These are phyloP conservation scores for Fusarium coicis DNA, from an alignment of 2,329 filamentous ascomycete species.

Conservation along the genomic window DNA sequence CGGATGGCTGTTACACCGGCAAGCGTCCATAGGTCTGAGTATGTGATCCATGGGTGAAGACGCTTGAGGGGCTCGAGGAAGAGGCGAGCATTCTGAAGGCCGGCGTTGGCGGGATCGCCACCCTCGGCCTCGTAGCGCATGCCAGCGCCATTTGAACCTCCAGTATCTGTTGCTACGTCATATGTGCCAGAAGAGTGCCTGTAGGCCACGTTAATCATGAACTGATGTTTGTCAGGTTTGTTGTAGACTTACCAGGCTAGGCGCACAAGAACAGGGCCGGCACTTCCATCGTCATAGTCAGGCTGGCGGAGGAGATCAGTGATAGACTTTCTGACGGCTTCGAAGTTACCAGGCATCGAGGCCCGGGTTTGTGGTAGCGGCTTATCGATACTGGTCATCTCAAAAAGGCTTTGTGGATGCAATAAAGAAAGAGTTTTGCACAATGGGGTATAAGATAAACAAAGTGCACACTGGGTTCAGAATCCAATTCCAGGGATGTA, in stretches of 20 bases:
- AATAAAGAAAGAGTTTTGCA: neutral
- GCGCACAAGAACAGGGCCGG: conserved; percentile 8
- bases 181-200: conserved; percentile 16
- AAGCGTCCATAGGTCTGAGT: conserved; percentile 7
- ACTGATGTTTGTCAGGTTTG: rapidly evolving
- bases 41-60: conserved; percentile 9
- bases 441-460: rapidly evolving
- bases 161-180: neutral
- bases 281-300: conserved; percentile 7
- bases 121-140: conserved; percentile 16
- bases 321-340: neutral
- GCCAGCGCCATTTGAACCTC: conserved; percentile 6
- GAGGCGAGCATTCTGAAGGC: conserved; percentile 7
- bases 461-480: neutral
- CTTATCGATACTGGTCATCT: neutral
- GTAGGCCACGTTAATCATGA: neutral
- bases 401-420: neutral
- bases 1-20: neutral
- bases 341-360: neutral
- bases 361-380: neutral
- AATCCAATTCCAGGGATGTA: rapidly evolving
- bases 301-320: neutral
- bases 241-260: neutral
- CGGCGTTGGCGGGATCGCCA: conserved; percentile 9
- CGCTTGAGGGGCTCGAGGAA: conserved; percentile 9